These are phyloP conservation scores for Ilyonectria destructans DNA, from an alignment of 2,329 filamentous ascomycete species.

Conservation along the genomic window DNA sequence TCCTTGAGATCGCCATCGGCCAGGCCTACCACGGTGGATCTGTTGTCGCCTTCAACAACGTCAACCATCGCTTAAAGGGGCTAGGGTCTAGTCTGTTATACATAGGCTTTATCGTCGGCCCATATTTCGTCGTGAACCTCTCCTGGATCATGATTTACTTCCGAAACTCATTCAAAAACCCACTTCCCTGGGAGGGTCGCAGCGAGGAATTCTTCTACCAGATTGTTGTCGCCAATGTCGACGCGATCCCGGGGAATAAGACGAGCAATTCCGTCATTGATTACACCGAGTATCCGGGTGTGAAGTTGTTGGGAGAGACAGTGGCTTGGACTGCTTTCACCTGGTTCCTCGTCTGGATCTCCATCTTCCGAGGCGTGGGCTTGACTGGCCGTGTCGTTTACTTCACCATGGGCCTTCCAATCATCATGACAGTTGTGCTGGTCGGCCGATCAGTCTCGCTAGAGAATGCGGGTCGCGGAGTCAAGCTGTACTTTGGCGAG, in stretches of 20 bases:
- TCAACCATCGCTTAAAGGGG: conserved; percentile 69
- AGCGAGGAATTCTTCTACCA: conserved; percentile 68
- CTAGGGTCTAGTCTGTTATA: conserved; percentile 68
- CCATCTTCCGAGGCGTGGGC: conserved; percentile 72
- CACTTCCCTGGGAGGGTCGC: conserved; percentile 68
- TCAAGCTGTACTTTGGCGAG: conserved; percentile 63
- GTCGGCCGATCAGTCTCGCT: conserved; percentile 70
- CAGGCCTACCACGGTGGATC: conserved; percentile 73
- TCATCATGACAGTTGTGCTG: conserved; percentile 70
- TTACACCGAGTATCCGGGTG: conserved; percentile 65
- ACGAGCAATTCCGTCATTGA: conserved; percentile 57
- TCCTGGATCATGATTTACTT: conserved; percentile 63
- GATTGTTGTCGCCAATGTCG: conserved; percentile 65
- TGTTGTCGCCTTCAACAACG: conserved; percentile 69
- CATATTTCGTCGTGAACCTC: conserved; percentile 71
- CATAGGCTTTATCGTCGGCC: conserved; percentile 69
- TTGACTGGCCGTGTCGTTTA: conserved; percentile 73
- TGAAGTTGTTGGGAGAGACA: conserved; percentile 68
- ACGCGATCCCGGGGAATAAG: conserved; percentile 58
- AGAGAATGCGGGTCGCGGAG: conserved; percentile 67
- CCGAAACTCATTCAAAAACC: conserved; percentile 68
- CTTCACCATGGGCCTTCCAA: conserved; percentile 74
- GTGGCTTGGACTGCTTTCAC: conserved; percentile 73
- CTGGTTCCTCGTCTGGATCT: conserved; percentile 74
- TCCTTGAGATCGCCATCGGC: conserved; percentile 79